Conservation (phyloP, 78 protist genomes). For the Fonticula alba region DNA sequence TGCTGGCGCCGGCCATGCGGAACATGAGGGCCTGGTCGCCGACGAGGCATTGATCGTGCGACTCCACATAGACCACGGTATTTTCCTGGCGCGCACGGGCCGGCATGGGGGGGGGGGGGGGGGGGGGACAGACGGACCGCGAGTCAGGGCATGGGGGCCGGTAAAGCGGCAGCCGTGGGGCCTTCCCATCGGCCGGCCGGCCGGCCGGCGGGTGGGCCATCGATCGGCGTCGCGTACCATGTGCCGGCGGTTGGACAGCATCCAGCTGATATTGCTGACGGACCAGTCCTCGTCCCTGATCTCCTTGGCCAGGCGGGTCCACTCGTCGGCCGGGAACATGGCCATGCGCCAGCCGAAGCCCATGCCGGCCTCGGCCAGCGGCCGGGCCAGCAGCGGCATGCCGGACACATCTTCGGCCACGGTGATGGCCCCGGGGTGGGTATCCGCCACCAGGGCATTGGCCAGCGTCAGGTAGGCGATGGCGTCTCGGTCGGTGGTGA, state of each 20-base stretch:
- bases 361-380: constrained; percentile 65
- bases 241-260: constrained; percentile 53
- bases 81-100: constrained; percentile 54
- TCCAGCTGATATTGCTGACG: constrained; percentile 44
- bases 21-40: constrained; percentile 91
- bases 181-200: no score
- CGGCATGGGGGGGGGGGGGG: no score
- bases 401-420: constrained; percentile 88
- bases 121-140: no score
- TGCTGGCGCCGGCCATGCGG: constrained; percentile 82
- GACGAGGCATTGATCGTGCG: constrained; percentile 82
- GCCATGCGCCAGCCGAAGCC: constrained; percentile 82
- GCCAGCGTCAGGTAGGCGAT: constrained; percentile 51
- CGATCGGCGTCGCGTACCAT: no score
- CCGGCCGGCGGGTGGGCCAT: no score
- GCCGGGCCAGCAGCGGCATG: constrained; percentile 67
- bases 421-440: constrained; percentile 27
- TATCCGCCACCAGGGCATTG: constrained; percentile 12
- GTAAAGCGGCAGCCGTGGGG: no score
- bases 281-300: constrained; percentile 71
- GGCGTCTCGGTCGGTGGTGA: constrained; percentile 50
- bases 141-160: no score
- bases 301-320: constrained; percentile 77
- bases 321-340: constrained; percentile 76
- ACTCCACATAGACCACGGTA: constrained; percentile 72